Conservation (phyloP, 805 yeast genomes). For the Starmera caribaea region DNA sequence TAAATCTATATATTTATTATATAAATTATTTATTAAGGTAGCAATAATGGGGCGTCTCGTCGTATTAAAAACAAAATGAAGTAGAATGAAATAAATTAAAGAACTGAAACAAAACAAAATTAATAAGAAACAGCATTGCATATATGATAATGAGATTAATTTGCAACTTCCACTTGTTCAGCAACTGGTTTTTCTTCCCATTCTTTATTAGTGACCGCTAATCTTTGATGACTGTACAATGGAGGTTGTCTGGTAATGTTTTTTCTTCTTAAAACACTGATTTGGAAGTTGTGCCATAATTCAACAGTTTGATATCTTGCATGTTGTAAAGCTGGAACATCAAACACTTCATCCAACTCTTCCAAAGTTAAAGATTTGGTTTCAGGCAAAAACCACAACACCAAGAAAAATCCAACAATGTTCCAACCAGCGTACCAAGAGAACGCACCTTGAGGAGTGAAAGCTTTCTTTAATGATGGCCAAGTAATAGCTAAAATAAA, state of each 20-base stretch:
- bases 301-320: constrained; percentile 37
- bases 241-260: constrained; percentile 42
- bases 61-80: too few species aligned
- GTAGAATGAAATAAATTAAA: too few species aligned
- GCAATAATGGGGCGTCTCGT: too few species aligned
- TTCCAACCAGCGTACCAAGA: constrained; percentile 89
- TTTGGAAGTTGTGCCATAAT: constrained; percentile 34
- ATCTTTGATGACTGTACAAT: constrained; percentile 43
- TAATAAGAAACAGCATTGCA: too few species aligned
- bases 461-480: constrained; percentile 61
- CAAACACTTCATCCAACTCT: constrained; percentile 63
- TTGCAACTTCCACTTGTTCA: constrained; percentile 35
- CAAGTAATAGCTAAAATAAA: constrained; percentile 65
- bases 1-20: too few species aligned
- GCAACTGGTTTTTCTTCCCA: constrained; percentile 55
- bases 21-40: too few species aligned
- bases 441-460: constrained; percentile 77
- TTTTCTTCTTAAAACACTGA: constrained; percentile 35
- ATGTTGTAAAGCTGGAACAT: constrained; percentile 46
- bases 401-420: constrained; percentile 56
- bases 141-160: too few species aligned
- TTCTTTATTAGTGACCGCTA: constrained; percentile 50
- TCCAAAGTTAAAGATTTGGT: constrained; percentile 59
- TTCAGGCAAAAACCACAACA: constrained; percentile 62
- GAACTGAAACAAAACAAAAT: too few species aligned